These are phyloP conservation scores for Eucalyptus brandiana DNA, from an alignment of 345 rosid genomes.

Conservation along the genomic window DNA sequence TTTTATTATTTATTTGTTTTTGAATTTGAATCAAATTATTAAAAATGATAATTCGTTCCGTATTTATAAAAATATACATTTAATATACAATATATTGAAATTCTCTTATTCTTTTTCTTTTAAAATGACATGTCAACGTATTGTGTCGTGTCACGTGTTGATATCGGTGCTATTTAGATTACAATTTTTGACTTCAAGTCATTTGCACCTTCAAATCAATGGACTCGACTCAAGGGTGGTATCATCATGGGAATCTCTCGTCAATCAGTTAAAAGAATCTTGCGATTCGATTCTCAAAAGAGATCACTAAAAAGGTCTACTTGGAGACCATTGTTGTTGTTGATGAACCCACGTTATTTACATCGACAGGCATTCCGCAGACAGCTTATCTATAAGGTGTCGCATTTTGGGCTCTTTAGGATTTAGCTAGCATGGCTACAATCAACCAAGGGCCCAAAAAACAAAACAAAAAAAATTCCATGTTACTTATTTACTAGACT, in stretches of 20 bases:
- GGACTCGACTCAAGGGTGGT: not conserved
- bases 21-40: no score
- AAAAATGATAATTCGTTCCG: no score
- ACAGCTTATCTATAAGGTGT: not conserved
- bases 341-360: not conserved
- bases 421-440: not conserved
- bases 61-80: no score
- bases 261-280: not conserved
- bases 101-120: no score
- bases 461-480: not conserved
- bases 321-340: not conserved
- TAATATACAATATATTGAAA: no score
- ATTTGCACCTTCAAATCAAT: not conserved
- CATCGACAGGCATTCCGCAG: not conserved
- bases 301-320: not conserved
- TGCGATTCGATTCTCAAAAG: not conserved
- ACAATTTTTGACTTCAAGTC: not conserved
- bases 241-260: not conserved
- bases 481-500: not conserved
- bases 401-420: not conserved
- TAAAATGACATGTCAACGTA: fast-evolving
- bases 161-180: fast-evolving
- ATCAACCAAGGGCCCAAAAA: not conserved
- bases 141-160: fast-evolving
- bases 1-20: no score